Evolutionary conservation across 306 rosid species (phyloP), one percentile per base, ranked within the genome.

Genomic region (Vicia faba): DNA sequence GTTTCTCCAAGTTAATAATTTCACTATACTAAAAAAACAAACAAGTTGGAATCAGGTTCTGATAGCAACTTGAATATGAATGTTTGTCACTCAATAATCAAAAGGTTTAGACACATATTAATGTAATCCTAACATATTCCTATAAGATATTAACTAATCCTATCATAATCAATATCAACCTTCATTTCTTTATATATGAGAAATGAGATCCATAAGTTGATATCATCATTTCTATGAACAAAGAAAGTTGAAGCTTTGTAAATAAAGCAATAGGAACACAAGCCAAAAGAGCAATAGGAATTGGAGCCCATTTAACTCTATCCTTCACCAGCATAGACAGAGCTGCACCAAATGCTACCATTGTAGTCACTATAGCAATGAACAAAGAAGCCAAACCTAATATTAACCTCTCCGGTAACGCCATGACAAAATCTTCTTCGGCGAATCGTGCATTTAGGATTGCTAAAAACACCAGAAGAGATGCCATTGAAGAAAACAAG

Each of bases 401-500:
- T 38, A 86, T 76, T 68, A 83, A 48, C 53, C 76, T 78, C 58
- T 15, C 41, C 2, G 91, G 86, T 31, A 86, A 69, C 36, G 53
- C 29, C 63, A 23, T 25, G 15, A 79, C 78, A 72, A 86, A 86
- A 49, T 86, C 83, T 74, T 85, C 76, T 73, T 82, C 87, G 0
- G 80, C 66, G 9, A 76, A 82, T 38, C 64, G 61, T 0, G 82
- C 75, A 0, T 82, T 83, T 25, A 81, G 80, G 66, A 83, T 70
- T 3, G 84, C 74, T 18, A 87, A 14, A 51, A 84, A 87, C 82
- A 87, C 80, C 48, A 82, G 39, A 8, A 84, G 55, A 14, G 89
- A 82, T 53, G 80, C 75, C 66, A 82, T 5, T 5, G 92, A 87
- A 18, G 81, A 73, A 80, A 82, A 82, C 23, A 87, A 76, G 38